Percentiles rank a stretch among this genome's conserved stretches.
phyloP scores from a whole-genome alignment of 805 yeast genomes.

The Allodekkera sacchari region DNA sequence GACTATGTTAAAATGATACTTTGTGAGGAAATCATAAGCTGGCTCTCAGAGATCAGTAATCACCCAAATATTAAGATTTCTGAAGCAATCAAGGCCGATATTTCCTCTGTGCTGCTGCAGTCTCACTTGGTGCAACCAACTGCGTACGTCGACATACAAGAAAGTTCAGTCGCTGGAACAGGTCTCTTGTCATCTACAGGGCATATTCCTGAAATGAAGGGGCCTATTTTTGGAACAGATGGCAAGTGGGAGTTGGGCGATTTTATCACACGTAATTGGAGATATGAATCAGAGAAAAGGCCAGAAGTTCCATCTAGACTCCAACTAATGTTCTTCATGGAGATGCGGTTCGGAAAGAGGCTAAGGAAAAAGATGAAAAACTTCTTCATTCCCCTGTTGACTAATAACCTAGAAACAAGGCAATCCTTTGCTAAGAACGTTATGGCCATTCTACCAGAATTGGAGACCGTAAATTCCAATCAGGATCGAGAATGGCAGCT shows the following conservation, averaged over 20 bases:
- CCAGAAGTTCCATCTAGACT: no score
- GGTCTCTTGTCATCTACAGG: no score
- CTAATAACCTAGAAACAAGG: slow-evolving; percentile 42
- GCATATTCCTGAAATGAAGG: no score
- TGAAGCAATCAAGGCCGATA: slow-evolving; percentile 27
- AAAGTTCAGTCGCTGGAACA: no score
- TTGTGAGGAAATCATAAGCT: slow-evolving; percentile 35
- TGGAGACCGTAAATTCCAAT: slow-evolving; percentile 36
- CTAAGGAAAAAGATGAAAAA: slow-evolving; percentile 41
- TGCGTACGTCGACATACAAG: no score
- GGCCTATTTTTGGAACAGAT: no score
- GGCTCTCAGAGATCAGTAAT: slow-evolving; percentile 38
- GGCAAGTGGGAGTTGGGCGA: no score
- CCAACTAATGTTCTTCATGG: slow-evolving; percentile 51
- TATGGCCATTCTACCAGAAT: slow-evolving; percentile 43
- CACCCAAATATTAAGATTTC: slow-evolving; percentile 32
- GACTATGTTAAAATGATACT: slow-evolving; percentile 45
- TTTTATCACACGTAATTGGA: no score
- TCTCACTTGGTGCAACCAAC: background rate
- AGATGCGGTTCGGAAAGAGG: slow-evolving; percentile 47
- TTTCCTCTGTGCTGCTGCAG: slow-evolving; percentile 38
- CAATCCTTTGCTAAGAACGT: slow-evolving; percentile 43
- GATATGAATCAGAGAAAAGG: no score
- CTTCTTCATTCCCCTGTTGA: slow-evolving; percentile 45
- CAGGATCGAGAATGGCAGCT: slow-evolving; percentile 44